Conservation (phyloP, 202 grass and related monocot species). For the Carex arenaria region DNA sequence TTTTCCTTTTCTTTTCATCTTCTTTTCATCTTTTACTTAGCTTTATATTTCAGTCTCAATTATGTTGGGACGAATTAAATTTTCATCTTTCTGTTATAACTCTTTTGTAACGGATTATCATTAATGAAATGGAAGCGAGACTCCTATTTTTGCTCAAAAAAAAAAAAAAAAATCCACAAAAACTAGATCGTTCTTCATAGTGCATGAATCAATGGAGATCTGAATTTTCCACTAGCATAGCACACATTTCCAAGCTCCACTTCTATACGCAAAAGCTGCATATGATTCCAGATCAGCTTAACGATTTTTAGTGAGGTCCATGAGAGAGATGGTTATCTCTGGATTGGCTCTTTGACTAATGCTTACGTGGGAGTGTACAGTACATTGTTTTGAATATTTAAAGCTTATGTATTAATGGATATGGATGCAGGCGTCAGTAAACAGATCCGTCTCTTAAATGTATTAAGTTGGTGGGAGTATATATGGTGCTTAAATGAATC, state of each 20-base stretch:
- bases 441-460: background rate
- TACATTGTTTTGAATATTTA: background rate
- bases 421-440: background rate
- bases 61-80: too few relatives aligned
- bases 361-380: conserved; percentile 52
- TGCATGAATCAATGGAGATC: conserved; percentile 42
- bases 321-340: conserved; percentile 49
- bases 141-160: too few relatives aligned
- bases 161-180: background rate
- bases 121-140: too few relatives aligned
- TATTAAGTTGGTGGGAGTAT: background rate
- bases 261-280: conserved; percentile 77
- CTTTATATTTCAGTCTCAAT: too few relatives aligned
- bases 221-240: conserved; percentile 75
- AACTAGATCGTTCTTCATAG: background rate
- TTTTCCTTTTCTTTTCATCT: too few relatives aligned
- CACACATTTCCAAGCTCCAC: conserved; percentile 84
- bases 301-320: conserved; percentile 55
- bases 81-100: too few relatives aligned
- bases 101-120: too few relatives aligned
- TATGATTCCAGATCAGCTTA: background rate
- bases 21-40: too few relatives aligned
- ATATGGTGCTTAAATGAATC: background rate
- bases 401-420: background rate
- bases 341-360: conserved; percentile 72